These are phyloP conservation scores for Arabidopsis arenosa DNA, from an alignment of 345 rosid species.

Conservation along the genomic window DNA sequence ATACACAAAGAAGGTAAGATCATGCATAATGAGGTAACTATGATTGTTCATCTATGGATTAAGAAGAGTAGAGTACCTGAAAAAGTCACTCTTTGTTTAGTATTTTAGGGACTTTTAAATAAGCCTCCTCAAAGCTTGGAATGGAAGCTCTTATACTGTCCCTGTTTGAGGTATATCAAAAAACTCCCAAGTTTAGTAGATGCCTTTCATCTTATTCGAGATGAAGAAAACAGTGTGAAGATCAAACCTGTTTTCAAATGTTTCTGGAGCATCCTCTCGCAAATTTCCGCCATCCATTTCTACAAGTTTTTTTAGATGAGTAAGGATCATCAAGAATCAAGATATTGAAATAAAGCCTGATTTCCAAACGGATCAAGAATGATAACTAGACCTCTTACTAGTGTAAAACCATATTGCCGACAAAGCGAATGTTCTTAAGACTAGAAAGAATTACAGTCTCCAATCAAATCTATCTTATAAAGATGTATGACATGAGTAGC, in stretches of 20 bases:
- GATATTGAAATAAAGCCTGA: background rate
- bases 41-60: background rate
- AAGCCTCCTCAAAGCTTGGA: slow-evolving; percentile 74
- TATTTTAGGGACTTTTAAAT: slow-evolving; percentile 57
- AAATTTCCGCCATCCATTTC: slow-evolving; percentile 69
- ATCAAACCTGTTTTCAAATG: slow-evolving; percentile 65
- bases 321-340: slow-evolving; percentile 4
- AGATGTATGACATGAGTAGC: background rate
- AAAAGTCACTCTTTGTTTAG: slow-evolving; percentile 64
- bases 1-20: background rate
- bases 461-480: slow-evolving; percentile 2
- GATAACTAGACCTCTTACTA: background rate
- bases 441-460: slow-evolving; percentile 5
- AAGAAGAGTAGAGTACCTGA: slow-evolving; percentile 38
- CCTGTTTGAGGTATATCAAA: slow-evolving; percentile 46
- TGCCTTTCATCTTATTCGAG: background rate
- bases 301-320: slow-evolving; percentile 38
- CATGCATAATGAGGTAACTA: background rate
- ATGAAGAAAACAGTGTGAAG: slow-evolving; percentile 9
- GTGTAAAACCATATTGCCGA: background rate
- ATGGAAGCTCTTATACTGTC: slow-evolving; percentile 59
- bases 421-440: background rate
- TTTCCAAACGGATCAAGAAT: background rate
- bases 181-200: slow-evolving; percentile 14
- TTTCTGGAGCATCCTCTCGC: slow-evolving; percentile 74